Conservation (phyloP, 2,329 filamentous ascomycete genomes). For the Thielaviopsis musarum region DNA sequence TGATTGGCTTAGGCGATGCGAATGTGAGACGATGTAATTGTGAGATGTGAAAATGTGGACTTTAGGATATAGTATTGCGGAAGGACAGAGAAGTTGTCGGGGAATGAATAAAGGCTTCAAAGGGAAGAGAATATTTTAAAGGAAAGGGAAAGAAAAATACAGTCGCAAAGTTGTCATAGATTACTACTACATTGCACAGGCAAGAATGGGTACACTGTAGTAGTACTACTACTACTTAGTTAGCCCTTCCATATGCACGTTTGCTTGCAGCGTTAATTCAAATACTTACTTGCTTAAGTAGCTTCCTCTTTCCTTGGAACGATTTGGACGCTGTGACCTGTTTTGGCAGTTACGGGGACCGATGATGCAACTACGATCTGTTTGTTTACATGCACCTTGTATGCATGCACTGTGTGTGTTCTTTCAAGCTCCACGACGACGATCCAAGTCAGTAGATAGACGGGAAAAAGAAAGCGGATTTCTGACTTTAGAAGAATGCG, state of each 20-base stretch:
- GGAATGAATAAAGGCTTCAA: background rate
- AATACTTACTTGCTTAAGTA: background rate
- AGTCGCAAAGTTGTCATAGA: background rate
- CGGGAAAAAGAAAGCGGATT: no score
- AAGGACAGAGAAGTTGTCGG: background rate
- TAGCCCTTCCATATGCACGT: background rate
- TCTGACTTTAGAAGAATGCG: no score
- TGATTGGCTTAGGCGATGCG: no score
- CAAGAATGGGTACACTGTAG: background rate
- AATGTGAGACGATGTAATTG: background rate
- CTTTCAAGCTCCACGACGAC: no score
- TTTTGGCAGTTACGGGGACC: background rate
- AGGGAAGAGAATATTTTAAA: background rate
- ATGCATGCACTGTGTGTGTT: no score
- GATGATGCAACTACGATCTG: background rate
- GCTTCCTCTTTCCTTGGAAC: background rate
- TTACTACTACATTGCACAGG: background rate
- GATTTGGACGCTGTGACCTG: background rate
- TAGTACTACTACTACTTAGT: background rate
- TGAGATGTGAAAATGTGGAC: background rate
- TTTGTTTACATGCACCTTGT: background rate
- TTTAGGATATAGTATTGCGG: background rate
- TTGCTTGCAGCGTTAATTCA: background rate
- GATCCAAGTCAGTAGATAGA: no score
- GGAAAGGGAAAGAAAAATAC: background rate